Conservation (phyloP, 306 rosid species). For the Quercus berberidifolia region DNA sequence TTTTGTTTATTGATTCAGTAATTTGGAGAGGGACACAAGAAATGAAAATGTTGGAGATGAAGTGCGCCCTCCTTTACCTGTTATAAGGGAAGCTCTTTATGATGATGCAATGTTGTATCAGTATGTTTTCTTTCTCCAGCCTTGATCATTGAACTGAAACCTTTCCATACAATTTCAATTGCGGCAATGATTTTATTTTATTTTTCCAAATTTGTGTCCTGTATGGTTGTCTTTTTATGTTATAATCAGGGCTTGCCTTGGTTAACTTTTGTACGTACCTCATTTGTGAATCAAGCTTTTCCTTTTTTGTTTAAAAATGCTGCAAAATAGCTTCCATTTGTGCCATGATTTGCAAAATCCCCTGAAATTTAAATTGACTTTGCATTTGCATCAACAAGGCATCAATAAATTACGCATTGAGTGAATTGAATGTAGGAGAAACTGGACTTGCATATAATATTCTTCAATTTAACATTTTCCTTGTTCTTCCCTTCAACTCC, state of each 20-base stretch:
- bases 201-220: neutral
- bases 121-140: conserved; percentile 33
- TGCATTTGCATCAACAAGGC: neutral
- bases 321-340: neutral
- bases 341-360: neutral
- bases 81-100: conserved; percentile 87
- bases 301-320: neutral
- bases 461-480: too few species aligned
- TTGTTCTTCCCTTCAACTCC: too few species aligned
- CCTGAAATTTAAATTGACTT: neutral
- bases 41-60: conserved; percentile 58
- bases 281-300: neutral
- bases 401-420: too few species aligned
- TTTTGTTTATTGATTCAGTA: conserved; percentile 39
- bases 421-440: too few species aligned
- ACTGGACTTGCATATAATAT: too few species aligned
- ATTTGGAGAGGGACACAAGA: conserved; percentile 26
- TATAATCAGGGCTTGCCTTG: neutral
- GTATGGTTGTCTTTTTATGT: neutral
- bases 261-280: neutral
- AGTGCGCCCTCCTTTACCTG: conserved; percentile 93
- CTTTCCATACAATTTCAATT: neutral
- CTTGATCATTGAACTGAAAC: neutral
- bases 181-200: neutral
- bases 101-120: conserved; percentile 64